Evolutionary conservation across 1,284 basidiomycete species (phyloP).

Genomic region (Kalmanozyma brasiliensis): DNA sequence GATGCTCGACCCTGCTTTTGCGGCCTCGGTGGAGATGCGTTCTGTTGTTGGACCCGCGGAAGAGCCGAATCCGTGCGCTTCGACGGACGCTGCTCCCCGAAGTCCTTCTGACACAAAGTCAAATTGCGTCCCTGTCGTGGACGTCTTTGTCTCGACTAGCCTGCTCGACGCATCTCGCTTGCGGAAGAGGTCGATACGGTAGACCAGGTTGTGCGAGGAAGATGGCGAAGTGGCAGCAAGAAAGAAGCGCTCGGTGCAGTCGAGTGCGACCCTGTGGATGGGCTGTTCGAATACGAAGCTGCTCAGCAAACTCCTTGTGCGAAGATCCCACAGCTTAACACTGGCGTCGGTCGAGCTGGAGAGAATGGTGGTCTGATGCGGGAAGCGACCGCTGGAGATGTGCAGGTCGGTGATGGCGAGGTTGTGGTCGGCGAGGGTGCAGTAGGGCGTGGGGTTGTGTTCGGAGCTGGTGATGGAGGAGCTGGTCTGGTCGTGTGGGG

Average conservation of each 20-base stretch:
- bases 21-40: conserved; percentile 19
- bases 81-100: conserved; percentile 21
- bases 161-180: conserved; percentile 50
- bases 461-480: conserved; percentile 48
- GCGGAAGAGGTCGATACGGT: conserved; percentile 83
- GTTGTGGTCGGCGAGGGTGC: conserved; percentile 87
- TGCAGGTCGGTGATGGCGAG: conserved; percentile 84
- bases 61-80: conserved; percentile 31
- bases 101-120: conserved; percentile 41
- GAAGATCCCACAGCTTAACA: conserved; percentile 92
- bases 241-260: conserved; percentile 84
- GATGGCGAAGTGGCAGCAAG: conserved; percentile 74
- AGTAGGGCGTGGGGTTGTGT: conserved; percentile 76
- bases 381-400: conserved; percentile 82
- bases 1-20: conserved; percentile 27
- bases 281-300: conserved; percentile 82
- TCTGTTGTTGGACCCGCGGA: conserved; percentile 20
- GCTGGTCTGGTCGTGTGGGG: conserved; percentile 55
- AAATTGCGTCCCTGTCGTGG: conserved; percentile 21
- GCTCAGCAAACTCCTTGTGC: conserved; percentile 79
- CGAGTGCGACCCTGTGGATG: conserved; percentile 78
- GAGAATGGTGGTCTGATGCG: conserved; percentile 77
- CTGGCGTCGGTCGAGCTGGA: conserved; percentile 87
- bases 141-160: conserved; percentile 24
- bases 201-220: conserved; percentile 74